Evolutionary conservation across 2,329 filamentous ascomycete species (phyloP), one percentile per base, ranked within the genome.

Genomic region (Penicillium sp.): DNA sequence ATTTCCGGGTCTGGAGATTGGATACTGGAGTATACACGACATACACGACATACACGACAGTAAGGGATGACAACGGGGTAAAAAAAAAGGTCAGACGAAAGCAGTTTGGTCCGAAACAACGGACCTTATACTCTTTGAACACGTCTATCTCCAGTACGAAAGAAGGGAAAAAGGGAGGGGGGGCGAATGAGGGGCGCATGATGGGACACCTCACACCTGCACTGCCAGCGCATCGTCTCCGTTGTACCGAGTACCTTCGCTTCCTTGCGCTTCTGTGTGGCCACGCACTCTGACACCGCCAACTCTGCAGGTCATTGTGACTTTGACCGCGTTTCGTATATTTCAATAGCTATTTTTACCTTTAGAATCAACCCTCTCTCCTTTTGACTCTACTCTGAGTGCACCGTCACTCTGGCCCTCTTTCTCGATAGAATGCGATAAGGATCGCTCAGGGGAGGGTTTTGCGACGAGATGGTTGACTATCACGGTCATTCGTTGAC

Each of bases 401-500:
- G 57, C 40, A 49, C 55, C 46, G 47, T 43, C 57, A 47, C 47
- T 53, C 62, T 63, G 62, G 49, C 44, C 43, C 53, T 18, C 18
- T 62, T 48, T 57, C 52, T 56, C 55, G 57, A 61, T 58, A 62
- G 59, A 74, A 70, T 76, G 74, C 72, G 69, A 73, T 76, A 76
- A 67, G 66, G 45, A 67, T 61, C 61, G 66, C 64, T n/a, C n/a
- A 65, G 66, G 64, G 68, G 73, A 18, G 69, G 72, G 71, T 68
- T 67, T 68, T 68, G 68, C 68, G 65, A 67, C 69, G 72, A 74
- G 65, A 76, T 76, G 73, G 69, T 73, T 67, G 69, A 71, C 71
- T 66, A 67, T 63, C 71, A 72, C 62, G 71, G 54, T 34, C 21
- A 36, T 64, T 71, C 64, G 59, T 63, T 65, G 21, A 53, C 70